A percentile compares a stretch with the other conserved stretches of the same genome.
phyloP scores from a whole-genome alignment of 179 eudicot genomes.

The Beta corolliflora region DNA sequence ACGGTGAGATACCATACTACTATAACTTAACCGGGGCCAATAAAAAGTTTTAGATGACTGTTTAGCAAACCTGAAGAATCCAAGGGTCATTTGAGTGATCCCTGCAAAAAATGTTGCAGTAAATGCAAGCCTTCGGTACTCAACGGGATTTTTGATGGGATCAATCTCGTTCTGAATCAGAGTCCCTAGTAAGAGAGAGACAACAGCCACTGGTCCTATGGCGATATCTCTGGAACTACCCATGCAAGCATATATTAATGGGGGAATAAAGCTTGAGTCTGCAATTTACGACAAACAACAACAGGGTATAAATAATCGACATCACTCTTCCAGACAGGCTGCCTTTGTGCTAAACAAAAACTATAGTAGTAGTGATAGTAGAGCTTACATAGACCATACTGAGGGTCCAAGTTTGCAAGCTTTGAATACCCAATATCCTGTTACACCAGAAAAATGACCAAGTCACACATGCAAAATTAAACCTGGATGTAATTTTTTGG shows the following conservation, averaged over 20 bases:
- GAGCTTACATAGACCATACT: constrained; percentile 60
- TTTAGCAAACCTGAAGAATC: constrained; percentile 57
- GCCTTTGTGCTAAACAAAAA: background rate
- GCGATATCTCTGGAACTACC: constrained; percentile 92
- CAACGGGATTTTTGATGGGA: constrained; percentile 44
- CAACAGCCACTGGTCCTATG: constrained; percentile 89
- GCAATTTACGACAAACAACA: constrained; percentile 9
- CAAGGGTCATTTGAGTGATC: constrained; percentile 69
- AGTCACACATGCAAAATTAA: background rate
- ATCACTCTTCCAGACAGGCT: background rate
- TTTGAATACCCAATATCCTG: constrained; percentile 71
- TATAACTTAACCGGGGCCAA: background rate
- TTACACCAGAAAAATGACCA: background rate
- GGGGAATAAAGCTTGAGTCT: constrained; percentile 86
- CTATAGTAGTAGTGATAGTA: background rate
- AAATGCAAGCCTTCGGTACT: constrained; percentile 65
- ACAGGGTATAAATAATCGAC: background rate
- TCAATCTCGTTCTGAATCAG: constrained; percentile 61
- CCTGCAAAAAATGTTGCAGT: constrained; percentile 91
- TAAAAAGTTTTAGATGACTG: background rate
- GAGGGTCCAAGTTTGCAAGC: constrained; percentile 63
- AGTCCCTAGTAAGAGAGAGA: constrained; percentile 67
- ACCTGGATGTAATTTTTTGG: background rate
- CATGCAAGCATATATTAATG: constrained; percentile 76
- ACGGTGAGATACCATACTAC: background rate